A percentile compares a stretch with the other conserved stretches of the same genome.
phyloP scores from a whole-genome alignment of 2,329 filamentous ascomycete genomes.

The Fulvia fulva region DNA sequence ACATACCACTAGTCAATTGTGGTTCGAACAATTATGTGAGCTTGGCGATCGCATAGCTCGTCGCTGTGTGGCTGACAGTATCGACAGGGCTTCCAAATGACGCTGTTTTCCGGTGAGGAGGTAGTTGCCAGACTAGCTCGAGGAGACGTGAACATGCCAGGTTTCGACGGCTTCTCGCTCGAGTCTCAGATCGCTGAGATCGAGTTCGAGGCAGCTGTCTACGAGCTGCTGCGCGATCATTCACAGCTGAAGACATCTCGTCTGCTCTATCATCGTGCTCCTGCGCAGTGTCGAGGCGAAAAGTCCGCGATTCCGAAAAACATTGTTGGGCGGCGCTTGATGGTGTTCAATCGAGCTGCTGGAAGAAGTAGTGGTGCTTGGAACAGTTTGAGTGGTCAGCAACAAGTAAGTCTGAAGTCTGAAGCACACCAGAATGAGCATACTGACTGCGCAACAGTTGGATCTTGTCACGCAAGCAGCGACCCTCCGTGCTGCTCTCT shows the following conservation, averaged over 20 bases:
- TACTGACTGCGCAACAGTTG: neutral
- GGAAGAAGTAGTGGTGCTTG: neutral
- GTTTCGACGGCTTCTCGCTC: neutral
- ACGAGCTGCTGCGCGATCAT: neutral
- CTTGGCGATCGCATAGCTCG: neutral
- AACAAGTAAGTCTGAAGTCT: too few species aligned
- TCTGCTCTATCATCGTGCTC: neutral
- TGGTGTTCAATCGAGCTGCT: neutral
- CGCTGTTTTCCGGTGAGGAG: neutral
- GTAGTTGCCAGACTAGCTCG: neutral
- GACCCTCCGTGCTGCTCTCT: neutral
- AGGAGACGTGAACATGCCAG: neutral
- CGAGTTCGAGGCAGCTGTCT: neutral
- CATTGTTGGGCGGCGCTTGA: neutral
- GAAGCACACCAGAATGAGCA: neutral
- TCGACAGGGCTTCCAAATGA: neutral
- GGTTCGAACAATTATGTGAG: neutral
- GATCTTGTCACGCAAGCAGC: neutral
- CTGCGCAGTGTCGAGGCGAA: neutral
- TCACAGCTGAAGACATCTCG: neutral
- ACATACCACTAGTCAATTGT: neutral
- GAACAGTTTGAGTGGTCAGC: neutral
- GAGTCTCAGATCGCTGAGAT: slow-evolving; percentile 1
- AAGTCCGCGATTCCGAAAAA: neutral
- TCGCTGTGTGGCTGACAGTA: neutral